Conservation (phyloP, 768 basidiomycete genomes). For the Russula olivacea region DNA sequence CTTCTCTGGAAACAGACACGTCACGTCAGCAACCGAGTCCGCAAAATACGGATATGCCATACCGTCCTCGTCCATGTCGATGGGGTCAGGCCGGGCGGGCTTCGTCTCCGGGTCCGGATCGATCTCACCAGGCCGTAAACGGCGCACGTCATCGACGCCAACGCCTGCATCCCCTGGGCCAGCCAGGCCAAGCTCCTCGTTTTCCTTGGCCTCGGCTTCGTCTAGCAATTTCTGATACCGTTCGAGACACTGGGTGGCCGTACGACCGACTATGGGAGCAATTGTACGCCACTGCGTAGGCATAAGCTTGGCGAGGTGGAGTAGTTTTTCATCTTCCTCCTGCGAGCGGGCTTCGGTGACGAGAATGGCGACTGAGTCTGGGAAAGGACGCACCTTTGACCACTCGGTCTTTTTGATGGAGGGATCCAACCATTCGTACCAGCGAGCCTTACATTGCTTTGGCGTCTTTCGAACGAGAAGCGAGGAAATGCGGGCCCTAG, state of each 20-base stretch:
- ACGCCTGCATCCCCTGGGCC: constrained; percentile 81
- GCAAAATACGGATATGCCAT: constrained; percentile 26
- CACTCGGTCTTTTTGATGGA: constrained; percentile 99
- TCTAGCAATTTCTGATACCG: constrained; percentile 97
- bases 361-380: not conserved
- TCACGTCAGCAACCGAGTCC: not conserved
- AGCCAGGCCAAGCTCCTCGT: constrained; percentile 86
- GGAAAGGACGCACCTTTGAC: constrained; percentile 68
- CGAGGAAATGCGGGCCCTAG: constrained; percentile 95
- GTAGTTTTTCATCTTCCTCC: constrained; percentile 97
- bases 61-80: constrained; percentile 99
- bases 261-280: constrained; percentile 95
- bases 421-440: constrained; percentile 99
- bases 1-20: constrained; percentile 59
- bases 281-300: constrained; percentile 99
- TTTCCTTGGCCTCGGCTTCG: constrained; percentile 95
- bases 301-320: constrained; percentile 98
- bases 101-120: constrained; percentile 99
- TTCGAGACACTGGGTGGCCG: constrained; percentile 95
- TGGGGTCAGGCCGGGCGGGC: constrained; percentile 95
- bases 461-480: constrained; percentile 97
- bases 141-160: constrained; percentile 86
- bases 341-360: constrained; percentile 29
- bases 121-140: constrained; percentile 90
- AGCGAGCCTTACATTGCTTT: constrained; percentile 98